Evolutionary conservation across 2,329 filamentous ascomycete species (phyloP), one percentile per base, ranked within the genome.

Genomic region (Knoxdaviesia capensis): DNA sequence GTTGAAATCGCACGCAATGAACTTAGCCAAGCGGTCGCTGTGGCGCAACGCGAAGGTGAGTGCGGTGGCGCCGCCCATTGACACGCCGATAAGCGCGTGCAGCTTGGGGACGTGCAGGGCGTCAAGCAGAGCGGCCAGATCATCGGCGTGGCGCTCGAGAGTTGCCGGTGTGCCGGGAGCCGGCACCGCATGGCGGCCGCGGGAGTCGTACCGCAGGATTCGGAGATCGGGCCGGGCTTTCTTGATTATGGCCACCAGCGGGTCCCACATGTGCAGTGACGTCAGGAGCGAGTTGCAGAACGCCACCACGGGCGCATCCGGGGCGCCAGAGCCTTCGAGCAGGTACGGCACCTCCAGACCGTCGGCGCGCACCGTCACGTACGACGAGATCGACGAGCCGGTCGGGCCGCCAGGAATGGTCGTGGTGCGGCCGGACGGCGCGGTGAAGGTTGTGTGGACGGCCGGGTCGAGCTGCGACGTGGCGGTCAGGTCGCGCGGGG

Each of bases 201-300:
- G 82, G 3, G 74, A 70, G 55, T 84, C 73, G 60, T 86, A 92
- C 7, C 84, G 77, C 1, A 93, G 63, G 48, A 92, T 68, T 41
- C 80, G 76, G 55, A 84, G 77, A 35, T 73, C 66, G 3, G 74
- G 71, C 29, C 77, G 71, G 34, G 70, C 52, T 0, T 59, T 55
- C 41, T 68, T 67, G 48, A 90, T 68, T n/a, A 71, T 60, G 1
- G 63, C 59, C 1, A 90, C 61, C 45, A 92, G 73, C 2, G 66
- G 65, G 50, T 90, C 80, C 85, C 85, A 93, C 70, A 93, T 90
- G 54, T 71, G 66, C 48, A 79, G 68, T 39, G 78, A 75, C 3
- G 82, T 83, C 6, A 93, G 70, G 40, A 93, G 77, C 1, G 80
- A 87, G 63, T 92, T 92, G 58, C 69, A 69, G 49, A 87, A 79